Base-by-base conservation (phyloP, 1,284 basidiomycete genomes). In the Ustilago trichophora region DNA sequence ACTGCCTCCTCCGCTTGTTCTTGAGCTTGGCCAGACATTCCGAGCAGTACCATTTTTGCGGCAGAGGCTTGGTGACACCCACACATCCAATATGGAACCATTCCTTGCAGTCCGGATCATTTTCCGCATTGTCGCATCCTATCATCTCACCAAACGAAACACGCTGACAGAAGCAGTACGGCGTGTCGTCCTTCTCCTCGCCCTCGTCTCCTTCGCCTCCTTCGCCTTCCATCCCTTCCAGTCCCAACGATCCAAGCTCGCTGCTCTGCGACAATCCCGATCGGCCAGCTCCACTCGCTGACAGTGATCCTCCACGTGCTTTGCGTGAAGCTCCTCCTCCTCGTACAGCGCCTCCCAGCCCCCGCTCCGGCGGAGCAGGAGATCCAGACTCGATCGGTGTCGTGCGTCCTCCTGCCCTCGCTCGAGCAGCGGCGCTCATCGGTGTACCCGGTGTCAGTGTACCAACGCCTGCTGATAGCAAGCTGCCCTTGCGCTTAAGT, bases 81-180 rank as follows among this genome's bases (percentile, higher is more conserved):
- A 80, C 79, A 35, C 79, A 80, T 29, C 72, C 73, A 18, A 80
- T 76, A 52, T 80, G 79, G 65, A 80, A 80, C 79, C 79, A 80
- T 54, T 80, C 77, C 47, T 72, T 75, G 68, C 77, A 80, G 36
- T 78, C 75, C 16, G 64, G 65, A 25, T 66, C 58, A 51, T 71
- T 71, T 21, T 72, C 67, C 16, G 70, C 73, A 34, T 69, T 69
- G 56, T 75, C 69, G 55, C 72, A 76, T 41, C 69, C 66, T 43
- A 75, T 75, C 74, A 78, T 75, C 59, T 80, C 79, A 18, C 79
- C 79, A 24, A 78, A 80, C 9, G 77, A 80, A 3, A 75, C 73
- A 3, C 75, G 62, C 59, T 80, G 79, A 42, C 79, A 80, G 70
- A 75, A 76, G 40, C 79, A 80, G 68, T 80, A 80, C 3, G 75